Percentiles rank a stretch among this genome's conserved stretches.
Conservation (phyloP, 176 grass and related monocot genomes). For the Leersia perrieri region DNA sequence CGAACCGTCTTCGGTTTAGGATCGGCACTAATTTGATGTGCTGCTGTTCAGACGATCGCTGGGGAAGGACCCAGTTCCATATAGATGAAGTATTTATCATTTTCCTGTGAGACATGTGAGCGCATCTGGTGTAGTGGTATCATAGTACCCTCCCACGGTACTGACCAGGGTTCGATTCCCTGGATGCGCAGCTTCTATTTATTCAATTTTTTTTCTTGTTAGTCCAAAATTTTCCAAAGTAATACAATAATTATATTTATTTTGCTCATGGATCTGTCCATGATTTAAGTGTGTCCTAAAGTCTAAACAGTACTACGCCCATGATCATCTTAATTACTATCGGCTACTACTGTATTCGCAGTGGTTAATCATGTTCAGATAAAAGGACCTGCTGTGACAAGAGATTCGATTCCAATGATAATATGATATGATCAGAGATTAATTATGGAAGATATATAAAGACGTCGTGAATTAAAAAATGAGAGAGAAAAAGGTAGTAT, state of each 20-base stretch:
- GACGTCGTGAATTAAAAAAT: not conserved
- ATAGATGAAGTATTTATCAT: too few species aligned
- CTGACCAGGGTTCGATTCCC: not conserved
- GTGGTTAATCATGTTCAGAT: not conserved
- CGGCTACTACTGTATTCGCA: too few species aligned
- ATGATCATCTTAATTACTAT: too few species aligned
- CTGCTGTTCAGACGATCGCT: too few species aligned
- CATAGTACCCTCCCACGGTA: slow-evolving; percentile 97
- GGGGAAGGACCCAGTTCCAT: too few species aligned
- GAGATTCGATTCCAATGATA: not conserved
- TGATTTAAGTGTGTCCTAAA: not conserved
- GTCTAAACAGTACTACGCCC: not conserved
- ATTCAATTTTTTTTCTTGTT: too few species aligned
- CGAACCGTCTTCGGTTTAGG: not conserved
- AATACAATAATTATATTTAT: not conserved
- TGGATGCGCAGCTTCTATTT: not conserved
- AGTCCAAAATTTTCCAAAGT: too few species aligned
- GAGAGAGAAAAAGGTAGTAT: not conserved
- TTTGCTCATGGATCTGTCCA: not conserved
- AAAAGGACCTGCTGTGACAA: not conserved
- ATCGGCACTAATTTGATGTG: not conserved
- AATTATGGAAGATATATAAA: not conserved
- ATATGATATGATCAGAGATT: not conserved
- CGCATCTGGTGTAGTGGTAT: slow-evolving; percentile 95
- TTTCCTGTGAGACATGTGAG: not conserved